These are phyloP conservation scores for Epichloe festucae DNA, from an alignment of 2,329 filamentous ascomycete species.

Conservation along the genomic window DNA sequence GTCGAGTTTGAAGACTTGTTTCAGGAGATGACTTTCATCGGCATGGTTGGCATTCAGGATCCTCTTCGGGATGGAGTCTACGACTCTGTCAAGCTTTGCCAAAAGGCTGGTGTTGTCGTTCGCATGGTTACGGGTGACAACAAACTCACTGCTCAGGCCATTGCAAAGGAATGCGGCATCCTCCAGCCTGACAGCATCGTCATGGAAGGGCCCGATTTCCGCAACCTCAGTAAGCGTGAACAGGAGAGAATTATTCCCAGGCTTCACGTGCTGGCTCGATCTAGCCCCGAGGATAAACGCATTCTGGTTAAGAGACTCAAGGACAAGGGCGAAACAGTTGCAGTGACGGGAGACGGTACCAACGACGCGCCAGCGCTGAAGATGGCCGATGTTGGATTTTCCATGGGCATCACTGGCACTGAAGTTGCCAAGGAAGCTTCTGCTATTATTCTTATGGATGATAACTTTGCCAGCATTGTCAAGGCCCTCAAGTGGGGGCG, in stretches of 20 bases:
- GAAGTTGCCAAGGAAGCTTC: constrained; percentile 79
- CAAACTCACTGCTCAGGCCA: constrained; percentile 64
- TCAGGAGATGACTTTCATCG: constrained; percentile 52
- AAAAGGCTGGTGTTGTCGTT: constrained; percentile 64
- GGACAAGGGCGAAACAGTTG: constrained; percentile 62
- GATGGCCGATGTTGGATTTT: constrained; percentile 71
- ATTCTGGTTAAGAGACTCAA: constrained; percentile 59
- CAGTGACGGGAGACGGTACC: constrained; percentile 72
- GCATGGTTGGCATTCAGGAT: constrained; percentile 70
- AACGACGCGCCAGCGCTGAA: constrained; percentile 75
- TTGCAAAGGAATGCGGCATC: constrained; percentile 68
- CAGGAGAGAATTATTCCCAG: constrained; percentile 55
- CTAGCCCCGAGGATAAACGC: constrained; percentile 65
- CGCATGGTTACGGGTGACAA: constrained; percentile 84
- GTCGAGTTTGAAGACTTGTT: constrained; percentile 56
- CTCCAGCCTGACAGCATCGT: constrained; percentile 53
- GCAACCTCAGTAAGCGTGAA: constrained; percentile 52
- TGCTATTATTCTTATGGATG: constrained; percentile 76
- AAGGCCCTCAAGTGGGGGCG: constrained; percentile 73
- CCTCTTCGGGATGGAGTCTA: constrained; percentile 63
- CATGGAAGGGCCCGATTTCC: constrained; percentile 68
- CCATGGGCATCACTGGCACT: constrained; percentile 74
- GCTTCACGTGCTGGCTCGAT: constrained; percentile 60
- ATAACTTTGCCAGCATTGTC: constrained; percentile 78
- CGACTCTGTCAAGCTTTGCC: constrained; percentile 59